These are phyloP conservation scores for Noccaea bulbosa DNA, from an alignment of 345 rosid genomes.

Conservation along the genomic window DNA sequence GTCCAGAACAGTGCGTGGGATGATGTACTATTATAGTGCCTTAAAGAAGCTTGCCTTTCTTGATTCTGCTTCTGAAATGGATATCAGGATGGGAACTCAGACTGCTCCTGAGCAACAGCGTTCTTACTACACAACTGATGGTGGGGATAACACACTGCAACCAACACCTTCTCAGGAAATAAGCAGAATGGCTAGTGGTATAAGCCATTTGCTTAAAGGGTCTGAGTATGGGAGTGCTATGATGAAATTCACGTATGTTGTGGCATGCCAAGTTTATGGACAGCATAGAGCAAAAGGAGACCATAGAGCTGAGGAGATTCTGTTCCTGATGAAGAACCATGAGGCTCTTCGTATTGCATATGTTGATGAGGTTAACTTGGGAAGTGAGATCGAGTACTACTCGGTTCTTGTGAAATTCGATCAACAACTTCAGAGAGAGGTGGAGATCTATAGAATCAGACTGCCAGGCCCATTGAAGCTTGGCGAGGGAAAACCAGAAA, in stretches of 20 bases:
- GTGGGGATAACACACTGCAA: conserved; percentile 41
- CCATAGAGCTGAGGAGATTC: conserved; percentile 85
- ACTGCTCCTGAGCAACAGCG: conserved; percentile 40
- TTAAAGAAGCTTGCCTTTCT: conserved; percentile 84
- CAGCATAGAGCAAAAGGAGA: conserved; percentile 89
- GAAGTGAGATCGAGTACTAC: conserved; percentile 71
- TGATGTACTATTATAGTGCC: conserved; percentile 95
- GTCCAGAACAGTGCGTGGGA: conserved; percentile 83
- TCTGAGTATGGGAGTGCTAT: conserved; percentile 86
- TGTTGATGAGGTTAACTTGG: conserved; percentile 75
- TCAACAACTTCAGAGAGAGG: conserved; percentile 75
- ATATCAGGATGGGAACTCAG: conserved; percentile 62
- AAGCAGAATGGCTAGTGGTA: conserved; percentile 69
- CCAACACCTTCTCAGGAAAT: conserved; percentile 57
- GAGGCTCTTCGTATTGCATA: conserved; percentile 97
- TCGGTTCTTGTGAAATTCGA: conserved; percentile 96
- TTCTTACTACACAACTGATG: conserved; percentile 41
- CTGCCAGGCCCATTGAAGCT: conserved; percentile 96
- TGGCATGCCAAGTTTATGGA: conserved; percentile 97
- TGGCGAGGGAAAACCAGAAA: conserved; percentile 99
- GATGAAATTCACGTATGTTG: conserved; percentile 94
- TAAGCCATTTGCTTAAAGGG: conserved; percentile 68
- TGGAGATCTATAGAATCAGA: conserved; percentile 89
- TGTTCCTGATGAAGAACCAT: conserved; percentile 76
- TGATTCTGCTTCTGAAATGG: conserved; percentile 88